Base-by-base conservation (phyloP, 106 monocot species). In the Platanthera zijinensis region DNA sequence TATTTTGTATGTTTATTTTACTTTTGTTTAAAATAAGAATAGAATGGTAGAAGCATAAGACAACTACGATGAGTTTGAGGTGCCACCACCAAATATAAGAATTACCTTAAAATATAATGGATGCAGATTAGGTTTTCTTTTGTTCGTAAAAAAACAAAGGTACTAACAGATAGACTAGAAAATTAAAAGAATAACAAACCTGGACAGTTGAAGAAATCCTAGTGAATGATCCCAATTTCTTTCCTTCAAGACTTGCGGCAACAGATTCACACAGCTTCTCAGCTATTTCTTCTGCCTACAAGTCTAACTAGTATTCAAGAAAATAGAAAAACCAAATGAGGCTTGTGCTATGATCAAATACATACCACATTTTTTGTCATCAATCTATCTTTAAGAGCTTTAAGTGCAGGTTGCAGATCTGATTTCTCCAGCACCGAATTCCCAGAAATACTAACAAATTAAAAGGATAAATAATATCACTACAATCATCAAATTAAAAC, bases 301-400 rank as follows among this genome's bases (percentile, higher is more conserved):
- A 79, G 84, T 32, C 30, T 78, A 13, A 71, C 50, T 47, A 48
- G 1, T 69, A 66, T 39, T 61, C 32, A 66, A 66, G 68, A 3
- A 15, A 48, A 25, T 51, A 67, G 48, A 48, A 22, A 48, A 48
- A 18, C 39, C 45, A 48, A 57, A 57, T 39, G 48, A 50, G 13
- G 64, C 14, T 61, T 52, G 79, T 21, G 5, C 19, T 39, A 69
- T 25, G 22, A 79, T 52, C 10, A 77, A 10, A 75, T 14, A 66
- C 95, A 86, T 93, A 96, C 96, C 90, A 97, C 97, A 85, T 97
- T 97, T 71, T 97, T 97, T 13, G 94, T 89, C 97, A 97, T 97
- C 79, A 97, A 70, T 76, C 89, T 87, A 78, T 97, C 97, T 78
- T 97, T 97, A 9, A 97, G 97, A 63, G 88, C 89, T 73, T 94